Percentiles rank a stretch among this genome's conserved stretches.
Conservation (phyloP, 352 stramenopile genomes). For the Thalassiosira ordinaria region DNA sequence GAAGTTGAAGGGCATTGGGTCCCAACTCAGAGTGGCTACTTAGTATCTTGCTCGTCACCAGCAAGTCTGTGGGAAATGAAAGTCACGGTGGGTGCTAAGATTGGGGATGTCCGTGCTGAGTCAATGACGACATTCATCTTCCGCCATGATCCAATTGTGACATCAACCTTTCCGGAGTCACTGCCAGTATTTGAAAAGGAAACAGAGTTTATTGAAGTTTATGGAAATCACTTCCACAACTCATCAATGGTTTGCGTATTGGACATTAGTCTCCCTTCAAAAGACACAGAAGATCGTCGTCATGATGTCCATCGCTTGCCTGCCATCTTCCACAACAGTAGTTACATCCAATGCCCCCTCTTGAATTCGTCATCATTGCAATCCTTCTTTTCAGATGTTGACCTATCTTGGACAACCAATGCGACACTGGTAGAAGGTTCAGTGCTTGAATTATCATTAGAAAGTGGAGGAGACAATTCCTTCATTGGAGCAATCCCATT, state of each 20-base stretch:
- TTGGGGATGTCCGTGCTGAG: slow-evolving; percentile 24
- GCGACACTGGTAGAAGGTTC: slow-evolving; percentile 21
- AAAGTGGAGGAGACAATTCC: slow-evolving; percentile 16
- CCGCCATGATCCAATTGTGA: slow-evolving; percentile 10
- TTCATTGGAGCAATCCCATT: slow-evolving; percentile 12
- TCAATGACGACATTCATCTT: slow-evolving; percentile 27
- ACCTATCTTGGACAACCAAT: slow-evolving; percentile 38
- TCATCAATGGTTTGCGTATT: slow-evolving; percentile 27
- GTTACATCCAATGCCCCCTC: slow-evolving; percentile 35
- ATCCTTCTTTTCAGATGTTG: slow-evolving; percentile 23
- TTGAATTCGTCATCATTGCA: slow-evolving; percentile 21
- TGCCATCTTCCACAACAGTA: slow-evolving; percentile 34
- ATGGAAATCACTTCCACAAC: slow-evolving; percentile 20
- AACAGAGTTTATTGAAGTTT: slow-evolving; percentile 19
- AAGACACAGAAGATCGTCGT: background rate
- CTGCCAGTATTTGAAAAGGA: slow-evolving; percentile 29
- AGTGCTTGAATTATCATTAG: slow-evolving; percentile 22
- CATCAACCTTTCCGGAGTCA: slow-evolving; percentile 23
- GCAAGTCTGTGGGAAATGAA: slow-evolving; percentile 6
- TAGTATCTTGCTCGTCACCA: slow-evolving; percentile 31
- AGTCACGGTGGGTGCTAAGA: slow-evolving; percentile 30
- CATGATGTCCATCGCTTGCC: background rate
- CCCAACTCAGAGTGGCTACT: background rate
- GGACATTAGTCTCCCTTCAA: slow-evolving; percentile 22
- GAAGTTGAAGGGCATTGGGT: slow-evolving; percentile 28